Base-by-base conservation (phyloP, 2,329 filamentous ascomycete species). In the Colletotrichum tropicale region DNA sequence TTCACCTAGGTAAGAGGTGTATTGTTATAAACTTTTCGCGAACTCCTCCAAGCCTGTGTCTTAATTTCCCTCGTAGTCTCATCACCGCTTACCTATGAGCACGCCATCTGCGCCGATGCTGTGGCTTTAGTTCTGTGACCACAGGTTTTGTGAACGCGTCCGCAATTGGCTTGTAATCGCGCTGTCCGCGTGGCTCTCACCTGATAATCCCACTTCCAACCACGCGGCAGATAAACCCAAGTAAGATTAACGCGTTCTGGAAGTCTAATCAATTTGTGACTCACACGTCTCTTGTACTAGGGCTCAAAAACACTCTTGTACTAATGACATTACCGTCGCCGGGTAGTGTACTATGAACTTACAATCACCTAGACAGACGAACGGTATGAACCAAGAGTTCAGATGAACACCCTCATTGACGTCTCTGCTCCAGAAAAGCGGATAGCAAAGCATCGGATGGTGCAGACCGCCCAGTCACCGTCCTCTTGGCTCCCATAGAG, bases 391-490 rank as follows among this genome's bases (percentile, higher is more conserved):
- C n/a, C 4, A 8, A 52, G 18, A 52, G 12, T 21, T 52, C n/a
- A 21, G n/a, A 52, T 9, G 43, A 52, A 52, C 43, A 52, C 12
- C 24, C 16, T 30, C 12, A 7, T 60, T 32, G 26, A 24, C n/a
- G 15, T 21, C 38, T 43, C 43, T 58, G 16, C 3, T 43, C 66
- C 24, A 9, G 1, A 13, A 28, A 55, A 13, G 64, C 48, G 30
- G 65, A 32, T 7, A 77, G 28, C 21, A 77, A 24, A 3, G 13
- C 28, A 26, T 77, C 75, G 7, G 68, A 72, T 24, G 75, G 75
- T n/a, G 72, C 75, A 30, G 72, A 77, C 28, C 75, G 24, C n/a
- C 75, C 75, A 10, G 72, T 58, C 55, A 77, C 72, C 8, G 75
- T 56, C 5, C 75, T 74, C 34, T 72, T 77, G 21, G 43, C 65